phyloP scores from a whole-genome alignment of 2,329 filamentous ascomycete species.

The Hypomyces rosellus region DNA sequence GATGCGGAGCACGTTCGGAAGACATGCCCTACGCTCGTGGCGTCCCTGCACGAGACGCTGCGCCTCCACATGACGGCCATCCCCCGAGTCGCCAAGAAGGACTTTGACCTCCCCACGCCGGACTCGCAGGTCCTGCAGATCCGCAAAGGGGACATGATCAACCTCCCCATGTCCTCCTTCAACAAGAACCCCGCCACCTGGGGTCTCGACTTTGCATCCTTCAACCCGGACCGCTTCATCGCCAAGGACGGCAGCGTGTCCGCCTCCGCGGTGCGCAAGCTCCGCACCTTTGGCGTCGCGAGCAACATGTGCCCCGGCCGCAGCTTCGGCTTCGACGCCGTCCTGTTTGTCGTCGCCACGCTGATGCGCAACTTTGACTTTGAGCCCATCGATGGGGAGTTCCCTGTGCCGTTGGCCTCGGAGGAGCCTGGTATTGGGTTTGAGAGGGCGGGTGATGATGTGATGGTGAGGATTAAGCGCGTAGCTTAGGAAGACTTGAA shows the following conservation, averaged over 20 bases:
- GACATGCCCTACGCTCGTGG: constrained; percentile 25
- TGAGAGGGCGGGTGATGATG: constrained; percentile 23
- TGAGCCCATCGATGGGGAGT: constrained; percentile 14
- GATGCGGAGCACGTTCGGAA: constrained; percentile 19
- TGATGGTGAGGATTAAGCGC: constrained; percentile 18
- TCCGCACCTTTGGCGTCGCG: constrained; percentile 26
- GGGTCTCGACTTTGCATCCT: constrained; percentile 22
- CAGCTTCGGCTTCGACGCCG: constrained; percentile 24
- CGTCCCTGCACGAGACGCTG: constrained; percentile 26
- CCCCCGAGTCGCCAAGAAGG: constrained; percentile 23
- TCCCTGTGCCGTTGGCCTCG: constrained; percentile 18
- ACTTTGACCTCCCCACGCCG: constrained; percentile 19
- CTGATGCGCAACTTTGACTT: constrained; percentile 24
- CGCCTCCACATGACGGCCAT: constrained; percentile 27
- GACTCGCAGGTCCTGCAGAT: constrained; percentile 16
- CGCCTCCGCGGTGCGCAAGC: constrained; percentile 18
- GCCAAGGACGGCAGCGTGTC: constrained; percentile 16
- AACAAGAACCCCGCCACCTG: constrained; percentile 22
- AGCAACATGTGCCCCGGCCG: constrained; percentile 27
- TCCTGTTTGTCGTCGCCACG: constrained; percentile 21
- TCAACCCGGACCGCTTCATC: constrained; percentile 25
- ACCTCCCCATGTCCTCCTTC: constrained; percentile 27
- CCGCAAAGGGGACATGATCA: constrained; percentile 23
- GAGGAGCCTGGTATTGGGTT: constrained; percentile 25
- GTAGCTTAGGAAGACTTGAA: no score